Percentiles rank a stretch among this genome's conserved stretches.
Conservation (phyloP, 2,329 filamentous ascomycete species). For the Paecilomyces dactylethromorphus region DNA sequence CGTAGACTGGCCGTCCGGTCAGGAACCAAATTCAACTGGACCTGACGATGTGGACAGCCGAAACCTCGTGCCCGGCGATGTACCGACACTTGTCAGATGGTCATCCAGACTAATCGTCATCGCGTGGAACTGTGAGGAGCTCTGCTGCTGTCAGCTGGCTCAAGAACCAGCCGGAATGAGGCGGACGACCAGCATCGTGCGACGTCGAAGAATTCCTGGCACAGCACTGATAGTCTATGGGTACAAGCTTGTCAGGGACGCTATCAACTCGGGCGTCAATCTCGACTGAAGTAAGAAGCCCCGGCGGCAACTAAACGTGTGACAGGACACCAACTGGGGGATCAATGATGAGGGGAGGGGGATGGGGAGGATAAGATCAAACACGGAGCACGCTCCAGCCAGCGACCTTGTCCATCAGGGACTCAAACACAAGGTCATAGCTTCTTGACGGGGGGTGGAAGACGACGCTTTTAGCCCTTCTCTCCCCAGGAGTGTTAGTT, state of each 20-base stretch:
- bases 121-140: neutral
- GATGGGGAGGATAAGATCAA: neutral
- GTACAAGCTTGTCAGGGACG: neutral
- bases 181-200: neutral
- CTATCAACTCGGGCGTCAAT: neutral
- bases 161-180: neutral
- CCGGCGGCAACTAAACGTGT: neutral
- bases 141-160: neutral
- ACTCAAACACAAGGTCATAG: neutral
- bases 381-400: neutral
- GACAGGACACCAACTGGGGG: neutral
- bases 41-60: neutral
- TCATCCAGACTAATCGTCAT: neutral
- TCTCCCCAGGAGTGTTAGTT: neutral
- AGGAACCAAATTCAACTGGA: neutral
- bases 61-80: neutral
- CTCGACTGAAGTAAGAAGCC: neutral
- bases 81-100: neutral
- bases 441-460: neutral
- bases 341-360: neutral
- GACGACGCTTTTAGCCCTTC: neutral
- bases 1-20: neutral
- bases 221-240: neutral
- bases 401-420: neutral
- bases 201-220: neutral